phyloP scores from a whole-genome alignment of 1,284 basidiomycete species.

The Pseudozyma flocculosa region DNA sequence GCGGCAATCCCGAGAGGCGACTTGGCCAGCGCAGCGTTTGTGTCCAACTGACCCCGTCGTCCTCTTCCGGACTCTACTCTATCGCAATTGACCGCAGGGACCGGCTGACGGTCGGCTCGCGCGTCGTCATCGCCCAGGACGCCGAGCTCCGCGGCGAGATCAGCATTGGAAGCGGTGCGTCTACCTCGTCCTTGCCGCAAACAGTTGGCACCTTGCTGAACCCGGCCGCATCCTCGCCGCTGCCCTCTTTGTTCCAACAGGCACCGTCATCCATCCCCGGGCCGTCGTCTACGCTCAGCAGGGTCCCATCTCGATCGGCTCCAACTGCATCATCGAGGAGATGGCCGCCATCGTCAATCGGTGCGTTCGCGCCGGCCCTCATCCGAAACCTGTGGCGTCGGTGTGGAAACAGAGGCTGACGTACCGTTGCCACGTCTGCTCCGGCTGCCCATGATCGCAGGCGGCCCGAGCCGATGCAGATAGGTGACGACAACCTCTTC shows the following conservation, averaged over 20 bases:
- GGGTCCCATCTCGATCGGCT: slow-evolving; percentile 82
- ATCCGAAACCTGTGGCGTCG: no score
- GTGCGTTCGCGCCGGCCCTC: no score
- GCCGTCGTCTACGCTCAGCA: slow-evolving; percentile 83
- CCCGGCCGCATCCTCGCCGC: no score
- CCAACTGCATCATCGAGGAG: slow-evolving; percentile 88
- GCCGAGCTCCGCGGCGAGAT: slow-evolving; percentile 47
- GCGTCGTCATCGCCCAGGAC: slow-evolving; percentile 40
- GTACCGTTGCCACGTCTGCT: neutral
- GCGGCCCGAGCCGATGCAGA: slow-evolving; percentile 67
- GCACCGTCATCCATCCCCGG: slow-evolving; percentile 86
- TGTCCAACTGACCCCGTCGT: no score
- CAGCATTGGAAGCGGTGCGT: slow-evolving; percentile 32
- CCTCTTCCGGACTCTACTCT: no score
- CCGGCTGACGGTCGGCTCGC: slow-evolving; percentile 39
- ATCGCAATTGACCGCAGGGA: slow-evolving; percentile 3
- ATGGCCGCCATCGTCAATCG: slow-evolving; percentile 81
- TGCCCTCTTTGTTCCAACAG: no score
- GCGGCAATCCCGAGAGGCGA: no score
- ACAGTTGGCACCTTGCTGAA: no score
- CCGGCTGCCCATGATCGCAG: neutral
- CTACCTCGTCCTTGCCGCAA: no score
- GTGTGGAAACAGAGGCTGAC: no score
- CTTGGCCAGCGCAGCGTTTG: no score
- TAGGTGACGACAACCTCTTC: slow-evolving; percentile 89